These are phyloP conservation scores for Anthostomella pinea DNA, from an alignment of 2,329 filamentous ascomycete genomes.

Conservation along the genomic window DNA sequence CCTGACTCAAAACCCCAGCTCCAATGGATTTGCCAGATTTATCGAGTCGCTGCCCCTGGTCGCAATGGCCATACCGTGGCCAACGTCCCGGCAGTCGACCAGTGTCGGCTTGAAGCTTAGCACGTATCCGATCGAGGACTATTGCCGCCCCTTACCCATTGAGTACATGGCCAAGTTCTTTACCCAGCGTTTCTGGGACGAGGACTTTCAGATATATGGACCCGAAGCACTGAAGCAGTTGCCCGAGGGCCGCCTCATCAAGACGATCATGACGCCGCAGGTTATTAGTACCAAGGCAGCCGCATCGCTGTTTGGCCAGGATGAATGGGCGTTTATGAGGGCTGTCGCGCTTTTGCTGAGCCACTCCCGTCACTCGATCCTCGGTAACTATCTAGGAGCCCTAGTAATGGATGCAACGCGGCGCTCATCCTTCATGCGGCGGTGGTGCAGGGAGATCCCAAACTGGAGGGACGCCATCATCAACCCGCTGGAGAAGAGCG, in stretches of 20 bases:
- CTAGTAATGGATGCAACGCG: background rate
- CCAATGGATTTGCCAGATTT: background rate
- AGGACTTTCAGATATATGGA: constrained; percentile 17
- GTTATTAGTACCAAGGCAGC: rapidly evolving
- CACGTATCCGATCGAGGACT: constrained; percentile 6
- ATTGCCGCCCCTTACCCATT: constrained; percentile 14
- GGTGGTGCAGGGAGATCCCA: constrained; percentile 2
- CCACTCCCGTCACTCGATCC: constrained; percentile 4
- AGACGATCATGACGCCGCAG: background rate
- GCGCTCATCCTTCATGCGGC: background rate
- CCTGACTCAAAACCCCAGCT: background rate
- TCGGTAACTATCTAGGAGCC: constrained; percentile 9
- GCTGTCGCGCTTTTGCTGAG: constrained; percentile 5
- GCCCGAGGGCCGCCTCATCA: constrained; percentile 1
- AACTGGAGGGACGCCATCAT: background rate
- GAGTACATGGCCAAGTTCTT: constrained; percentile 24
- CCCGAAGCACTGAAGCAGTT: constrained; percentile 15
- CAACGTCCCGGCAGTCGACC: background rate
- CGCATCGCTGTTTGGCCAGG: background rate
- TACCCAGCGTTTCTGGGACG: constrained; percentile 24
- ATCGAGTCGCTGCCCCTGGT: constrained; percentile 5
- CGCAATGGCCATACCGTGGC: constrained; percentile 4
- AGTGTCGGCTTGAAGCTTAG: background rate
- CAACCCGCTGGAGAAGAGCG: constrained; percentile 1
- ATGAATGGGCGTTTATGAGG: constrained; percentile 7